Base-by-base conservation (phyloP, 495 filamentous ascomycete genomes). In the Lentithecium fluviatile region DNA sequence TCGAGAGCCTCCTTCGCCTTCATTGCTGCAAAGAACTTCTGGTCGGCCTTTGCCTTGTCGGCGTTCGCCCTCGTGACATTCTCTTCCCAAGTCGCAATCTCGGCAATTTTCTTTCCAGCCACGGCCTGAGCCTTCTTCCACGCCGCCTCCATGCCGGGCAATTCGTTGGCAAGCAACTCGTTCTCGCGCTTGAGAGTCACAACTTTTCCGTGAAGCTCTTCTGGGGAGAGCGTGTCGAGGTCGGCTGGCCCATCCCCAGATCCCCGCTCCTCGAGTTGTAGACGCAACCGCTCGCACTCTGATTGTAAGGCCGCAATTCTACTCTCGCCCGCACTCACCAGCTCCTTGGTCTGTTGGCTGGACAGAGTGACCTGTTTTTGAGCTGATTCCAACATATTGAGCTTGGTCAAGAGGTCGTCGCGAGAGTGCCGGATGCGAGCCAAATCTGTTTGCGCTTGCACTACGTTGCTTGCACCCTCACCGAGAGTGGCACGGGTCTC, bases 11-110 rank as follows among this genome's bases (percentile, higher is more conserved):
- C 94, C 70, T 91, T 95, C 64, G 88, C 85, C 71, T 96, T 97
- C 79, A 96, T 92, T 13, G 91, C 89, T 4, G 86, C 86, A 69
- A 97, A 97, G 71, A 95, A 98, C 73, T 97, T 97, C 71, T 97
- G 92, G 68, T 97, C 92, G 0, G 95, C 95, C 70, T 96, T 97
- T 34, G 85, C 83, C 73, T 97, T 98, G 73, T 98, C 94, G 0
- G 90, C 91, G 2, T 79, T 82, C 10, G 94, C 76, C 5, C 88
- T 76, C 24, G 82, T 79, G 38, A 95, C 77, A 61, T 86, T 86
- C 46, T 97, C 92, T 75, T 97, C 94, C 65, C 88, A 74, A 2
- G 81, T 82, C 6, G 78, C 71, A 50, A 88, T 82, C 57, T 94
- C 90, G 55, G 84, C 79, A 19, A 96, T 84, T 72, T 96, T 97